Percentiles rank a stretch among this genome's conserved stretches.
These are phyloP conservation scores for Powellomyces hirtus DNA, from an alignment of 192 early-diverging fungal genomes.

Conservation along the genomic window DNA sequence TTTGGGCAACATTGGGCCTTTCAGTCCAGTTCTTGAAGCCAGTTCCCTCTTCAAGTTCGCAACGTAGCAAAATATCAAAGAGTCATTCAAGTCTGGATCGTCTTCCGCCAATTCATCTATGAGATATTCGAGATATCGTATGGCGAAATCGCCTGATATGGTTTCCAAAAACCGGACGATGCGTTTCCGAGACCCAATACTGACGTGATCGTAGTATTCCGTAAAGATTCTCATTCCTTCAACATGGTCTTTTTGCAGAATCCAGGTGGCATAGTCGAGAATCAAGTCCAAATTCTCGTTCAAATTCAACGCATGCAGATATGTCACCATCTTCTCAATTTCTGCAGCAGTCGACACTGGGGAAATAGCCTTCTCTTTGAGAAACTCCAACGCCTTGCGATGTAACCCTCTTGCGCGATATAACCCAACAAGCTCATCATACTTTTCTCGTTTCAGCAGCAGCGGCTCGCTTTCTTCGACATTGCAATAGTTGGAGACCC, in stretches of 20 bases:
- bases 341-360: conserved; percentile 24
- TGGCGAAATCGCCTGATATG: conserved; percentile 62
- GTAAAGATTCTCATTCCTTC: conserved; percentile 69
- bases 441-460: conserved; percentile 74
- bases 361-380: conserved; percentile 37
- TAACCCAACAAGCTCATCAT: conserved; percentile 86
- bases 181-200: conserved; percentile 21
- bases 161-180: conserved; percentile 67
- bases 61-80: conserved; percentile 77
- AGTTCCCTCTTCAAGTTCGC: conserved; percentile 54
- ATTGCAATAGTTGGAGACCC: conserved; percentile 87
- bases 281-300: conserved; percentile 76
- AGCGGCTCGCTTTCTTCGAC: conserved; percentile 78
- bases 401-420: conserved; percentile 89
- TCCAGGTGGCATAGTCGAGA: conserved; percentile 78
- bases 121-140: conserved; percentile 79
- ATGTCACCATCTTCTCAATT: conserved; percentile 44
- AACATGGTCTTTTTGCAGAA: conserved; percentile 63
- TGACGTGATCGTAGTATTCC: conserved; percentile 45
- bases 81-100: conserved; percentile 73
- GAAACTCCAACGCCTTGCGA: conserved; percentile 82
- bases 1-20: conserved; percentile 26
- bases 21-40: background rate
- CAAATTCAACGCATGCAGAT: conserved; percentile 75
- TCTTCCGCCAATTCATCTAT: conserved; percentile 68